Percentiles rank a stretch among this genome's conserved stretches.
Conservation (phyloP, 2,329 filamentous ascomycete species). For the Decorospora gaudefroyi region DNA sequence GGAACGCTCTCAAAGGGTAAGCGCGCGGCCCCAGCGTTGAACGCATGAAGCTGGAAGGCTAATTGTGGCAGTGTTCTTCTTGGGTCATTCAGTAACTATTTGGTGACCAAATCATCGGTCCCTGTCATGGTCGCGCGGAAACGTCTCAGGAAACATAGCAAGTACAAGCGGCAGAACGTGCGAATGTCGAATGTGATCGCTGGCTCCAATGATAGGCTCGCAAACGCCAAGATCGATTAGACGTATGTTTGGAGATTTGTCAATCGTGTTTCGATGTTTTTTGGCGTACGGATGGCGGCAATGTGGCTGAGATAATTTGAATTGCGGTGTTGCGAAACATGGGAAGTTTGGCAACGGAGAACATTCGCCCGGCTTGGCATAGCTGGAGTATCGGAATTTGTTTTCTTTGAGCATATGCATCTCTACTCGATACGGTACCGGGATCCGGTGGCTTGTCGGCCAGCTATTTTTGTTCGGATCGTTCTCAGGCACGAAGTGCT, state of each 20-base stretch:
- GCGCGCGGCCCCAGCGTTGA: constrained; percentile 39
- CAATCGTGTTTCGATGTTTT: constrained; percentile 32
- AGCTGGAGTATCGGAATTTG: constrained; percentile 26
- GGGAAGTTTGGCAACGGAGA: constrained; percentile 37
- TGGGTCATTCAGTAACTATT: constrained; percentile 95
- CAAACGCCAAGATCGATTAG: constrained; percentile 75
- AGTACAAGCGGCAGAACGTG: constrained; percentile 72
- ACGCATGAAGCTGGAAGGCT: constrained; percentile 29
- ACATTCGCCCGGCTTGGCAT: constrained; percentile 27
- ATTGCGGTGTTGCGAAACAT: constrained; percentile 38
- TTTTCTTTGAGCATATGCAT: constrained; percentile 20
- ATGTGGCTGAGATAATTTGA: constrained; percentile 18
- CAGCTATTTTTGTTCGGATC: constrained; percentile 18
- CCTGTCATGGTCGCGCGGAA: constrained; percentile 98
- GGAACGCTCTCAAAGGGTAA: constrained; percentile 91
- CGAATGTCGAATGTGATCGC: constrained; percentile 81
- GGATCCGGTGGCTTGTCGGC: constrained; percentile 16
- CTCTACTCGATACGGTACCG: constrained; percentile 16
- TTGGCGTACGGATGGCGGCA: constrained; percentile 14
- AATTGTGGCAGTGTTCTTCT: constrained; percentile 73
- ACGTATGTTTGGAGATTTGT: constrained; percentile 40
- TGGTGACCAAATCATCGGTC: constrained; percentile 94
- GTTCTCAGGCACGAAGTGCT: constrained; percentile 26
- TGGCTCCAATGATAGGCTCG: constrained; percentile 68
- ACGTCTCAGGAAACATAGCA: constrained; percentile 82